Evolutionary conservation across 495 filamentous ascomycete species (phyloP), one percentile per base, ranked within the genome.

Genomic region (Xylaria curta): DNA sequence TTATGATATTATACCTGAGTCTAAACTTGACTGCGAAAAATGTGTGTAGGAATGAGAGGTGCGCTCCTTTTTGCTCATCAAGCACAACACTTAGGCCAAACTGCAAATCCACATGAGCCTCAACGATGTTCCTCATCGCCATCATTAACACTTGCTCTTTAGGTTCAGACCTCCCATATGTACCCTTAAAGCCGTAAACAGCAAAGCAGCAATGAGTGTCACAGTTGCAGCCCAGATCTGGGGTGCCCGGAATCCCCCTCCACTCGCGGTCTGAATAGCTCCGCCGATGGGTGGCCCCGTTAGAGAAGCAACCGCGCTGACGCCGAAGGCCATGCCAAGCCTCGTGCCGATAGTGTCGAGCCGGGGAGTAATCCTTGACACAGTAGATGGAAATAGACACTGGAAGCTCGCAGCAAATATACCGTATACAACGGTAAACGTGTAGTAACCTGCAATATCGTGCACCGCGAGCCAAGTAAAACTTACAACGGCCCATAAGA

Each of bases 271-370:
- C 74, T 86, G 76, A 9, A 92, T 82, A 4, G 85, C 87, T 1
- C 91, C 92, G 1, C 88, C 91, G 66, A 94, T 87, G 0, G 92
- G 90, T 5, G 90, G 85, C 0, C 91, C 91, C 17, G 89, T 91
- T 31, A 93, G 78, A 9, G 85, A 84, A 2, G 91, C 91, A 49
- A 93, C 82, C 8, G 85, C 87, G 7, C 90, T 84, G 66, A 93
- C 86, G 28, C 83, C 87, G 51, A 93, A 89, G 15, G 89, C 86
- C 90, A 93, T 92, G 0, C 91, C 92, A 80, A 92, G 87, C 19
- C 90, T 82, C 53, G 88, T 87, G 0, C 92, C 90, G 36, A 85
- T 82, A 71, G 88, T 92, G 59, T 86, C 87, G 63, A 89, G 73
- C 67, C 92, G 87, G 1, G 85, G 87, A 4, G 89, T 91, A 40